Evolutionary conservation across 768 basidiomycete genomes (phyloP).

Genomic region (Filobasidium wieringae): DNA sequence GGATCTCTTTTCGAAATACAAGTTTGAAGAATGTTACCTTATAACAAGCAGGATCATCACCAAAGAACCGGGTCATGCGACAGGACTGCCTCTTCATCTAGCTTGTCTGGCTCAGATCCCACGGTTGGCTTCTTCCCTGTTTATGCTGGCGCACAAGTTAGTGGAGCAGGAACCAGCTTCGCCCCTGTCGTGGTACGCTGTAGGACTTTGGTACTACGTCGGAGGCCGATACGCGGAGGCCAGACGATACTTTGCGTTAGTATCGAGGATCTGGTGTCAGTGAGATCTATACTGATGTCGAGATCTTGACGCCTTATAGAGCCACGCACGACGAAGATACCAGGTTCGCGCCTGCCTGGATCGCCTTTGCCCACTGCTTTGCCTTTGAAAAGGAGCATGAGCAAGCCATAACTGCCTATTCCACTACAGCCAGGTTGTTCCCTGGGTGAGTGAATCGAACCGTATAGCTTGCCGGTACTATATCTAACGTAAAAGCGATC

Average conservation of each 20-base stretch:
- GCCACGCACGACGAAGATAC: slow-evolving; percentile 48
- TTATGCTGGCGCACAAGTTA: slow-evolving; percentile 90
- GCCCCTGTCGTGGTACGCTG: slow-evolving; percentile 93
- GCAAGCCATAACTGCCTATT: slow-evolving; percentile 95
- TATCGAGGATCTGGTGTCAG: background rate
- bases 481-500: background rate
- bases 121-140: slow-evolving; percentile 81
- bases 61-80: slow-evolving; percentile 70
- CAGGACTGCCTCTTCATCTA: slow-evolving; percentile 85
- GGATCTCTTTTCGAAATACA: slow-evolving; percentile 70
- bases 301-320: background rate
- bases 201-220: slow-evolving; percentile 90
- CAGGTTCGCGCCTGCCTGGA: slow-evolving; percentile 90
- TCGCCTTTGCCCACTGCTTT: slow-evolving; percentile 95
- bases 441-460: slow-evolving; percentile 55
- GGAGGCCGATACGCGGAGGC: slow-evolving; percentile 80
- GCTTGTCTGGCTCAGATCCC: slow-evolving; percentile 96
- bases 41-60: slow-evolving; percentile 81
- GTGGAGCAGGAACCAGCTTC: slow-evolving; percentile 89
- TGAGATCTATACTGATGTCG: background rate
- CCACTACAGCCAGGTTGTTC: slow-evolving; percentile 88
- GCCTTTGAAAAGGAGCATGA: slow-evolving; percentile 96
- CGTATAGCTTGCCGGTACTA: background rate
- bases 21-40: slow-evolving; percentile 87
- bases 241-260: slow-evolving; percentile 83